Percentiles rank a stretch among this genome's conserved stretches.
phyloP scores from a whole-genome alignment of 139 green algal species.

The Coelastrella sp. region DNA sequence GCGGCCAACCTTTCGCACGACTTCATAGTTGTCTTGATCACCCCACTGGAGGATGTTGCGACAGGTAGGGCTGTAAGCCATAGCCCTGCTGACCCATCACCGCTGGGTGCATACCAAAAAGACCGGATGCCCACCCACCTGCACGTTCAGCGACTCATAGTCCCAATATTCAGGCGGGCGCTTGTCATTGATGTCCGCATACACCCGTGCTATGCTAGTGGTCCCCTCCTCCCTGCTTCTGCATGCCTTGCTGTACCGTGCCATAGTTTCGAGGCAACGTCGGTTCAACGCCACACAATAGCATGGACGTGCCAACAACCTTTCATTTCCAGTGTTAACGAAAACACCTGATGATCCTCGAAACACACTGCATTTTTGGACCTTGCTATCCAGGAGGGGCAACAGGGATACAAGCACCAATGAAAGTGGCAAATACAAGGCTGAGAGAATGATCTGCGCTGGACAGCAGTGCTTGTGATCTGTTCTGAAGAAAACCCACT shows the following conservation, averaged over 20 bases:
- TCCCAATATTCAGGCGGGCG: constrained; percentile 93
- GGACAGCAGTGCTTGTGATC: neutral
- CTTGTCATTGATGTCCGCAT: constrained; percentile 88
- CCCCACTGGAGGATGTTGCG: constrained; percentile 47
- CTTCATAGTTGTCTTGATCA: constrained; percentile 96
- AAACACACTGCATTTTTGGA: neutral
- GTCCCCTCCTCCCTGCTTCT: constrained; percentile 40
- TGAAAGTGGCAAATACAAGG: no score
- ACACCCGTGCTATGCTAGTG: constrained; percentile 67
- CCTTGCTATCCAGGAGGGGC: neutral
- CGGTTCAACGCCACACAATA: neutral
- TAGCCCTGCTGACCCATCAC: neutral
- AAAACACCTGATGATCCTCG: constrained; percentile 34
- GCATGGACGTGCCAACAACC: neutral
- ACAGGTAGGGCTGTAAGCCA: neutral
- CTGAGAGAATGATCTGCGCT: neutral
- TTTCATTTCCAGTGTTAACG: constrained; percentile 8
- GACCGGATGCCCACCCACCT: constrained; percentile 60
- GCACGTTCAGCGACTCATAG: constrained; percentile 93
- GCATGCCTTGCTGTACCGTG: constrained; percentile 50
- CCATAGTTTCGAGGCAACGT: constrained; percentile 9
- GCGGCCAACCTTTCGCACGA: constrained; percentile 94
- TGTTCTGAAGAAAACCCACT: no score
- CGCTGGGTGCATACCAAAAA: neutral
- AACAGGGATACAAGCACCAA: neutral